phyloP scores from a whole-genome alignment of 1,284 basidiomycete genomes.

The Apiotrichum laibachii region DNA sequence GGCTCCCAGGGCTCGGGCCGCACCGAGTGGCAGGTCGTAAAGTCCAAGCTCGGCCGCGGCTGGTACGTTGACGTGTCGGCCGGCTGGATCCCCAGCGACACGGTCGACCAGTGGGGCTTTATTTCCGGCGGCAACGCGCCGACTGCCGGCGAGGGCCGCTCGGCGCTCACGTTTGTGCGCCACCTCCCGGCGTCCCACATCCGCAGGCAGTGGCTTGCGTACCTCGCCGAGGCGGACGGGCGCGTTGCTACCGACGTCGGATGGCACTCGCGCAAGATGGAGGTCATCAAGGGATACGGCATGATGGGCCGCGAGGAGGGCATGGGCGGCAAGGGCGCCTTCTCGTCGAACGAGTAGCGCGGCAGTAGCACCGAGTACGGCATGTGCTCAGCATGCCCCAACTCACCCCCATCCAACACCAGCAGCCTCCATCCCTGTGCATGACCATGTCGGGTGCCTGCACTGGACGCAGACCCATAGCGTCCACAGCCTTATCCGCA shows the following conservation, averaged over 20 bases:
- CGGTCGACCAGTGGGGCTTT: slow-evolving; percentile 17
- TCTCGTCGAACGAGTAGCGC: slow-evolving; percentile 70
- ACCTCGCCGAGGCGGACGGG: slow-evolving; percentile 75
- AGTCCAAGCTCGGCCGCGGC: slow-evolving; percentile 86
- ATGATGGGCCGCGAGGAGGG: slow-evolving; percentile 90
- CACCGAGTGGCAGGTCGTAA: slow-evolving; percentile 75
- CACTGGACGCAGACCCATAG: too few species aligned
- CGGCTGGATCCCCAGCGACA: slow-evolving; percentile 61
- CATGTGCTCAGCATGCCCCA: too few species aligned
- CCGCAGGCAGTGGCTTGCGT: slow-evolving; percentile 65
- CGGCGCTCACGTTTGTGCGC: slow-evolving; percentile 32
- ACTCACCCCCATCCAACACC: too few species aligned
- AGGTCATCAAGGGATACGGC: slow-evolving; percentile 84
- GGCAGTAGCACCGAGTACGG: background rate
- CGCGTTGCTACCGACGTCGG: slow-evolving; percentile 86
- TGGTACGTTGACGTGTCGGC: slow-evolving; percentile 92
- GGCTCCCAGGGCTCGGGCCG: slow-evolving; percentile 55
- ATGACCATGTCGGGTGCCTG: too few species aligned
- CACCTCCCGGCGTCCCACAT: slow-evolving; percentile 57
- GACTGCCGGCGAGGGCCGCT: slow-evolving; percentile 9
- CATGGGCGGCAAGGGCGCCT: slow-evolving; percentile 86
- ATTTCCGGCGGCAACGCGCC: background rate
- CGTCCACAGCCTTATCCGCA: too few species aligned
- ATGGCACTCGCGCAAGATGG: slow-evolving; percentile 97
- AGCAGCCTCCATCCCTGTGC: too few species aligned